phyloP scores from a whole-genome alignment of 2,329 filamentous ascomycete genomes.

The Corinectria fuckeliana region DNA sequence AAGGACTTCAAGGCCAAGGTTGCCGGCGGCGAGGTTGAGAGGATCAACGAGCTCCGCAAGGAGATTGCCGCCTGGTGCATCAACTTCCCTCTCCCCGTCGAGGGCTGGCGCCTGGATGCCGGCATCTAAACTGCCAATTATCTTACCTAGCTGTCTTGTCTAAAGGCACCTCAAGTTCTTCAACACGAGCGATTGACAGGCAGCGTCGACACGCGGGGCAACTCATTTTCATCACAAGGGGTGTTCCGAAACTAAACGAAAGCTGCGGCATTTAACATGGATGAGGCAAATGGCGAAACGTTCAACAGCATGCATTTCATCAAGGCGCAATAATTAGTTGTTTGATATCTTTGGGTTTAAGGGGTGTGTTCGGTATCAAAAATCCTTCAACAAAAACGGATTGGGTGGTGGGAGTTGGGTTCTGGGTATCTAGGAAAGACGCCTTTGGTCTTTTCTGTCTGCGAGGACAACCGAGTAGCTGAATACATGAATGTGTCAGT shows the following conservation, averaged over 20 bases:
- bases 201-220: conserved; percentile 3
- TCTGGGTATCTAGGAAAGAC: conserved; percentile 25
- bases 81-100: conserved; percentile 90
- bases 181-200: conserved; percentile 18
- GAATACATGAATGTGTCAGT: conserved; percentile 6
- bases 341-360: conserved; percentile 24
- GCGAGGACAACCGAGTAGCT: conserved; percentile 10
- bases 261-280: conserved; percentile 39
- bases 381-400: conserved; percentile 39
- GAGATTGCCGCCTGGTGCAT: conserved; percentile 89
- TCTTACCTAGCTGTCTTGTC: neutral
- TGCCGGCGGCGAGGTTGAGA: conserved; percentile 74
- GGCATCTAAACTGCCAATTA: conserved; percentile 54
- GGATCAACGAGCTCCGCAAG: conserved; percentile 85
- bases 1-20: conserved; percentile 99
- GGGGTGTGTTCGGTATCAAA: conserved; percentile 30
- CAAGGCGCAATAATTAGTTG: conserved; percentile 40
- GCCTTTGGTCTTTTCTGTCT: conserved; percentile 24
- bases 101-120: conserved; percentile 70
- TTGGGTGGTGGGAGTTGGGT: conserved; percentile 38
- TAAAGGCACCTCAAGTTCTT: conserved; percentile 9
- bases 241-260: neutral
- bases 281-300: conserved; percentile 42
- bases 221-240: conserved; percentile 24
- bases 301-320: conserved; percentile 44